Conservation (phyloP, 2,329 filamentous ascomycete genomes). For the Sporothrix brasiliensis region DNA sequence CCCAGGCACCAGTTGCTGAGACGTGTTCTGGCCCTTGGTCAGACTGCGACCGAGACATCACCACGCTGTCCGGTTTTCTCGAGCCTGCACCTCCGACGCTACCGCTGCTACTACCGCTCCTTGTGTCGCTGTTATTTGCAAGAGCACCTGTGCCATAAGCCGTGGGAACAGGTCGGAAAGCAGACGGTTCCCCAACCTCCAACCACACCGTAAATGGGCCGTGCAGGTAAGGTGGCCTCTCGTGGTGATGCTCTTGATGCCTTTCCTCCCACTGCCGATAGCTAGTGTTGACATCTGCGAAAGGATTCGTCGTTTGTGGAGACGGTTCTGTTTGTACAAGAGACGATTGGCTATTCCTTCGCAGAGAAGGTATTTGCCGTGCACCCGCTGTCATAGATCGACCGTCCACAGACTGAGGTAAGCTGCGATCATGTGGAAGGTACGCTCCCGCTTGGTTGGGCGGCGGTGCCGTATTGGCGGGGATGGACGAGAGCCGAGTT, state of each 20-base stretch:
- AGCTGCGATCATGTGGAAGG: neutral
- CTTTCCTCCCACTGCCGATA: slow-evolving; percentile 40
- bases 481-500: neutral
- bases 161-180: neutral
- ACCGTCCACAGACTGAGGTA: neutral
- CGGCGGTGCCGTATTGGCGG: no score
- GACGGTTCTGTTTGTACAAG: slow-evolving; percentile 52
- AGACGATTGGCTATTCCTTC: slow-evolving; percentile 42
- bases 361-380: slow-evolving; percentile 31
- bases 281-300: slow-evolving; percentile 41
- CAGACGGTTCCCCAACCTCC: neutral
- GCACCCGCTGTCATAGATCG: slow-evolving; percentile 32
- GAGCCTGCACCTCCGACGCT: slow-evolving; percentile 10
- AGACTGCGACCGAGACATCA: slow-evolving; percentile 8
- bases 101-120: neutral
- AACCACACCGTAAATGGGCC: slow-evolving; percentile 13
- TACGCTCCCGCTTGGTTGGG: neutral
- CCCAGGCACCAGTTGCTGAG: slow-evolving; percentile 16
- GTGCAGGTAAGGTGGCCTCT: neutral
- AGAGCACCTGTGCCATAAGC: neutral
- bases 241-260: slow-evolving; percentile 23
- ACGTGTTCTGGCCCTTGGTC: neutral
- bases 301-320: slow-evolving; percentile 41
- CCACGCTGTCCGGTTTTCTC: neutral
- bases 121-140: slow-evolving; percentile 21